phyloP scores from a whole-genome alignment of 1,139 yeast species.

The Hanseniaspora uvarum region DNA sequence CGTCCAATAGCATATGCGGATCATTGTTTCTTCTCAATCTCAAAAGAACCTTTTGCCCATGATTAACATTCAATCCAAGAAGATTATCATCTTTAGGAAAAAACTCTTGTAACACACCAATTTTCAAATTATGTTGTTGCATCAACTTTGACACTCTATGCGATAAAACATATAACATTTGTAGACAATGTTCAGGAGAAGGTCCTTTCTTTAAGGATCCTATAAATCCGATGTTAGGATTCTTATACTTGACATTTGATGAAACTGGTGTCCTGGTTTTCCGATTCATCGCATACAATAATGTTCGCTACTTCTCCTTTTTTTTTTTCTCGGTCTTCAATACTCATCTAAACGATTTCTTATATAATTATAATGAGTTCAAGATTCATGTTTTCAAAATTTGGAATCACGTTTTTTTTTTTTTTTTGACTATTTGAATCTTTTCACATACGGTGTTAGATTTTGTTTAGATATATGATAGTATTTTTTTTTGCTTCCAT shows the following conservation, averaged over 20 bases:
- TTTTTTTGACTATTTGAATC: not conserved
- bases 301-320: no score
- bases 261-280: not conserved
- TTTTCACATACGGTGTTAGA: not conserved
- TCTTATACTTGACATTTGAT: conserved; percentile 33
- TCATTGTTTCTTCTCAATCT: conserved; percentile 56
- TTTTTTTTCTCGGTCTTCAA: no score
- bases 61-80: conserved; percentile 76
- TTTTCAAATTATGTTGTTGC: conserved; percentile 54
- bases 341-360: not conserved
- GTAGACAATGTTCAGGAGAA: conserved; percentile 47
- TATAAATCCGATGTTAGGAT: conserved; percentile 41
- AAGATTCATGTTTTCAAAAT: not conserved
- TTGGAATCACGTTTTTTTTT: not conserved
- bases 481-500: not conserved
- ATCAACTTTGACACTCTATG: conserved; percentile 63
- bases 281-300: no score
- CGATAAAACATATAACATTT: conserved; percentile 52
- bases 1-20: conserved; percentile 49
- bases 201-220: conserved; percentile 49
- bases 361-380: not conserved
- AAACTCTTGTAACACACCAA: conserved; percentile 68
- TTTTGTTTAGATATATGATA: not conserved
- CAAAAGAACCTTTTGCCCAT: conserved; percentile 65
- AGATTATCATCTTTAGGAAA: conserved; percentile 60